Percentiles rank a stretch among this genome's conserved stretches.
These are phyloP conservation scores for Agrocybe pediades DNA, from an alignment of 768 basidiomycete species.

Conservation along the genomic window DNA sequence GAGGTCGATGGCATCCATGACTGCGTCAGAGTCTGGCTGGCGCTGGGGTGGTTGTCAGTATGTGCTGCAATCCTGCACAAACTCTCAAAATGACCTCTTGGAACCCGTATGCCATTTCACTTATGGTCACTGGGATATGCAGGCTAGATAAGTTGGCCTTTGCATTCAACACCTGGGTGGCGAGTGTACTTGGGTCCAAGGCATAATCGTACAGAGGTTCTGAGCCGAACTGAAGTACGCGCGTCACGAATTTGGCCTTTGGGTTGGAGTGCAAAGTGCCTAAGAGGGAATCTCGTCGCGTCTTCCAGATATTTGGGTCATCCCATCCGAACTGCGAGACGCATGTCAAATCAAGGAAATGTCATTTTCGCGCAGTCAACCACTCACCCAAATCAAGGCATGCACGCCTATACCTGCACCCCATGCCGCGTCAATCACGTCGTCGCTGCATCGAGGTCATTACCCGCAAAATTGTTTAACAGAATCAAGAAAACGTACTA, in stretches of 20 bases:
- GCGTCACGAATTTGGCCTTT: slow-evolving; percentile 65
- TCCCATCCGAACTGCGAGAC: slow-evolving; percentile 50
- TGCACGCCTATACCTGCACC: slow-evolving; percentile 68
- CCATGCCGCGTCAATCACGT: slow-evolving; percentile 72
- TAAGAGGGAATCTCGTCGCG: slow-evolving; percentile 54
- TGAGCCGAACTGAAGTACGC: slow-evolving; percentile 70
- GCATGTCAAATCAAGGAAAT: background rate
- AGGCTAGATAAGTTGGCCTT: slow-evolving; percentile 52
- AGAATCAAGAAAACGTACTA: slow-evolving; percentile 34
- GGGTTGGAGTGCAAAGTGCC: slow-evolving; percentile 56
- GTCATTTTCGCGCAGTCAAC: background rate
- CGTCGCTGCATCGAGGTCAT: slow-evolving; percentile 36
- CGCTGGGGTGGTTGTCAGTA: slow-evolving; percentile 29
- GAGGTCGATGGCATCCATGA: slow-evolving; percentile 60
- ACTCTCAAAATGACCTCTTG: slow-evolving; percentile 32
- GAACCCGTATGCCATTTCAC: slow-evolving; percentile 65
- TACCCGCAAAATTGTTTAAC: background rate
- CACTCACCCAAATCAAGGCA: slow-evolving; percentile 68
- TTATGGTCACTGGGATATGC: slow-evolving; percentile 69
- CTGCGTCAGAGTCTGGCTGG: slow-evolving; percentile 51
- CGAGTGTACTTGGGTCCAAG: slow-evolving; percentile 48
- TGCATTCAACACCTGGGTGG: slow-evolving; percentile 48
- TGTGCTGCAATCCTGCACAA: background rate
- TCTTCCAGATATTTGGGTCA: slow-evolving; percentile 49
- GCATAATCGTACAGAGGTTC: slow-evolving; percentile 68